These are phyloP conservation scores for Populus nigra DNA, from an alignment of 345 rosid genomes.

Conservation along the genomic window DNA sequence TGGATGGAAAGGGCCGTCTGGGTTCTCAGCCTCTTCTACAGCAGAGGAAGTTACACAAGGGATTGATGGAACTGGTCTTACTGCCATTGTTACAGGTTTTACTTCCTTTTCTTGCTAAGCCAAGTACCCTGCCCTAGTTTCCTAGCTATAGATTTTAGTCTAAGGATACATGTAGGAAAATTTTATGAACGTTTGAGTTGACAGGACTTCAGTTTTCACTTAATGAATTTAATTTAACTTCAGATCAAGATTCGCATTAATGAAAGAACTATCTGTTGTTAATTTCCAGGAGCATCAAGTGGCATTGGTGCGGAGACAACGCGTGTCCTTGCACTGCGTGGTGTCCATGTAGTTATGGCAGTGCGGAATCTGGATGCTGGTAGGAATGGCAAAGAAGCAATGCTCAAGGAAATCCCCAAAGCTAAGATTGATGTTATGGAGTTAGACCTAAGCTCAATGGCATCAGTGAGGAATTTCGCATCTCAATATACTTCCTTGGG, in stretches of 20 bases:
- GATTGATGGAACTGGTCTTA: slow-evolving; percentile 44
- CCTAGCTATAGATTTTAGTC: too few relatives aligned
- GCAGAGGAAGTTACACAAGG: slow-evolving; percentile 45
- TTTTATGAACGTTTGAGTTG: too few relatives aligned
- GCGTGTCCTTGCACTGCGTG: slow-evolving; percentile 18
- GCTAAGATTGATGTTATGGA: slow-evolving; percentile 30
- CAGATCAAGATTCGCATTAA: too few relatives aligned
- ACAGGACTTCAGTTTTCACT: too few relatives aligned
- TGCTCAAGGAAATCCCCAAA: slow-evolving; percentile 16
- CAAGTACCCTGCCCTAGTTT: too few relatives aligned
- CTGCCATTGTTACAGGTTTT: slow-evolving; percentile 47
- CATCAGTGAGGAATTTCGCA: slow-evolving; percentile 23
- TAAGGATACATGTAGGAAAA: too few relatives aligned
- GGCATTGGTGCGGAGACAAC: slow-evolving; percentile 41
- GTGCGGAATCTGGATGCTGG: slow-evolving; percentile 14
- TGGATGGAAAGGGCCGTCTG: slow-evolving; percentile 36
- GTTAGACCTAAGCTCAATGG: slow-evolving; percentile 24
- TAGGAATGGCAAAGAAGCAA: slow-evolving; percentile 12
- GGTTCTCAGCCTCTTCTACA: slow-evolving; percentile 38
- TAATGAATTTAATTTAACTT: too few relatives aligned
- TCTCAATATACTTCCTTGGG: slow-evolving; percentile 11
- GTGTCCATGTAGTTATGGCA: slow-evolving; percentile 6
- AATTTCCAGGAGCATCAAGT: slow-evolving; percentile 37
- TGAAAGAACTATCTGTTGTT: too few relatives aligned
- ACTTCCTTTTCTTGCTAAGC: not conserved